Base-by-base conservation (phyloP, 352 stramenopile species). In the Globisporangium parvum region DNA sequence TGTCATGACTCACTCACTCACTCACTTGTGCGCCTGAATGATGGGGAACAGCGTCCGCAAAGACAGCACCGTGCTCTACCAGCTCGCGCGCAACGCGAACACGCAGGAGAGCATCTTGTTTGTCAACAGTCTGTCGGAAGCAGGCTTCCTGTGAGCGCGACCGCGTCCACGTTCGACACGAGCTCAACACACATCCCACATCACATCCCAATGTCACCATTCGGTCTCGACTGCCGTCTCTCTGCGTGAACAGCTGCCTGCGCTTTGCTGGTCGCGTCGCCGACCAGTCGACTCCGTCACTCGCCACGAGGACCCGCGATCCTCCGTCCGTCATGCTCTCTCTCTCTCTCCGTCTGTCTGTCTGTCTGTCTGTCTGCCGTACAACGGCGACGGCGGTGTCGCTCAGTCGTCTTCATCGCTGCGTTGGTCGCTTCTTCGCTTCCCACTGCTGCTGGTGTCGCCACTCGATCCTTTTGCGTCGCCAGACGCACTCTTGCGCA, bases 51-150 rank as follows among this genome's bases (percentile, higher is more conserved):
- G 85, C 23, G 86, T 95, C 44, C 77, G 83, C 26, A 93, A 95
- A 67, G 75, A 92, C 53, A 89, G 77, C 62, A 77, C 77, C 3
- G 85, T 93, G 63, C 56, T 95, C 31, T 92, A 91, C 67, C 84
- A 90, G 55, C 62, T 92, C 24, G 83, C 85, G 21, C 85, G 83
- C 46, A 91, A 93, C 39, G 85, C 85, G 49, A 95, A 95, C 58
- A 91, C 79, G 21, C 81, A 95, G 57, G 85, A 95, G 62, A 92
- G 83, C 47, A 90, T 93, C 63, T 62, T 92, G 67, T 93, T 93
- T 65, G 85, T 95, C 44, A 95, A 95, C 58, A 93, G 81, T 66
- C 60, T 95, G 62, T 92, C 85, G 31, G 85, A 95, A 60, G 85
- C 85, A 33, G 85, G 85, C 23, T 95, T 95, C 47, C 67, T 95